Conservation (phyloP, 208 protist genomes). For the Trypanosoma brucei region DNA sequence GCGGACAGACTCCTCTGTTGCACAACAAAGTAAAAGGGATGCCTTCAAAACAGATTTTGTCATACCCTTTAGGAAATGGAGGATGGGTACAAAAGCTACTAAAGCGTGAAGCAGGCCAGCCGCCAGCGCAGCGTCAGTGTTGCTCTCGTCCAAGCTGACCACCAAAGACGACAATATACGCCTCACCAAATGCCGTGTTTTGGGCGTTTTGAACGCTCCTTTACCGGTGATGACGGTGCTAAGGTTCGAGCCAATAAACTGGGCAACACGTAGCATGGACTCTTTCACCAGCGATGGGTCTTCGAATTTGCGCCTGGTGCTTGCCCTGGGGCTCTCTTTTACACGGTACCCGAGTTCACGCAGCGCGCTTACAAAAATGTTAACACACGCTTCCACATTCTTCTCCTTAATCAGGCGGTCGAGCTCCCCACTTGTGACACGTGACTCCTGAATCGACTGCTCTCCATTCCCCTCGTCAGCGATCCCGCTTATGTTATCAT, state of each 20-base stretch:
- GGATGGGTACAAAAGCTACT: constrained; percentile 77
- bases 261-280: constrained; percentile 60
- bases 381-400: constrained; percentile 51
- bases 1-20: constrained; percentile 72
- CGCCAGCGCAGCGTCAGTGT: constrained; percentile 54
- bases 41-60: constrained; percentile 75
- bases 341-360: constrained; percentile 75
- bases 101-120: constrained; percentile 65
- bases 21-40: constrained; percentile 62
- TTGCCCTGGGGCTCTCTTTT: constrained; percentile 59
- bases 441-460: constrained; percentile 8
- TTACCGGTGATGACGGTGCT: constrained; percentile 77
- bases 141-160: constrained; percentile 56
- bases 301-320: constrained; percentile 81
- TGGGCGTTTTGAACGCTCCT: constrained; percentile 71
- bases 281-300: constrained; percentile 87
- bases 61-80: constrained; percentile 86
- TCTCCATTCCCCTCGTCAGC: constrained; percentile 14
- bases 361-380: constrained; percentile 77
- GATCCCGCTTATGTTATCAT: not conserved
- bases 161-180: constrained; percentile 67
- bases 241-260: constrained; percentile 54
- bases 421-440: constrained; percentile 57
- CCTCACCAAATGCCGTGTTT: constrained; percentile 72
- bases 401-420: constrained; percentile 31